Evolutionary conservation across 2,329 filamentous ascomycete genomes (phyloP), one percentile per base, ranked within the genome.

Genomic region (Pleoardoris graminearum): DNA sequence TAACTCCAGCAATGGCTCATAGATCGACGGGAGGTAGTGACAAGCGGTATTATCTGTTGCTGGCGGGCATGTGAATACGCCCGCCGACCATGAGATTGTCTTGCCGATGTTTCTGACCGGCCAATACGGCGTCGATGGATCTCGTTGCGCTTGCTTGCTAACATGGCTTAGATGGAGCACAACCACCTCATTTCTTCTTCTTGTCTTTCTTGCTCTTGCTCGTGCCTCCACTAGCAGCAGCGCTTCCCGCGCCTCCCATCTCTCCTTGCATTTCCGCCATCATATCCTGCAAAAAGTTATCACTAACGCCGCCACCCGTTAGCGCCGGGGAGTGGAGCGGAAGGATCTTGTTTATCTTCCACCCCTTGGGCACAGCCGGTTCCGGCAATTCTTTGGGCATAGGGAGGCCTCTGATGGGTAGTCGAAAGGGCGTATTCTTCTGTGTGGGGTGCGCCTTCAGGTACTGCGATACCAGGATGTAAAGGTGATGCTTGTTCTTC

Each of bases 251-350:
- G 8, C 57, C 67, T 36, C 61, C 68, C 48, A 67, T 60, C 54
- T 74, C 67, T 10, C 77, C 78, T 59, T 82, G 79, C 90, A 97
- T 96, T 77, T 95, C 91, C 67, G 86, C 87, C 92, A 97, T 96
- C 81, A 97, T 96, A 63, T 97, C 92, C 79, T 94, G 91, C 68
- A 97, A 86, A 56, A 97, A 85, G 69, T 97, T 96, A 74, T 99
- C 94, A 57, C 86, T 92, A 10, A 97, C 90, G 30, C 94, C 94
- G 10, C 94, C 94, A 7, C 94, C 94, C 48, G 89, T 94, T 76
- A 97, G 83, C 16, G 91, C 94, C 0, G 92, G 86, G 57, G 89
- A 95, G 68, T 96, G 88, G 59, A 95, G 86, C 19, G 94, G 94
- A 60, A 99, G 70, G 53, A 96, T 85, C 54, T 84, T 85, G 56